These are phyloP conservation scores for Suillus ampliporus DNA, from an alignment of 768 basidiomycete species.

Conservation along the genomic window DNA sequence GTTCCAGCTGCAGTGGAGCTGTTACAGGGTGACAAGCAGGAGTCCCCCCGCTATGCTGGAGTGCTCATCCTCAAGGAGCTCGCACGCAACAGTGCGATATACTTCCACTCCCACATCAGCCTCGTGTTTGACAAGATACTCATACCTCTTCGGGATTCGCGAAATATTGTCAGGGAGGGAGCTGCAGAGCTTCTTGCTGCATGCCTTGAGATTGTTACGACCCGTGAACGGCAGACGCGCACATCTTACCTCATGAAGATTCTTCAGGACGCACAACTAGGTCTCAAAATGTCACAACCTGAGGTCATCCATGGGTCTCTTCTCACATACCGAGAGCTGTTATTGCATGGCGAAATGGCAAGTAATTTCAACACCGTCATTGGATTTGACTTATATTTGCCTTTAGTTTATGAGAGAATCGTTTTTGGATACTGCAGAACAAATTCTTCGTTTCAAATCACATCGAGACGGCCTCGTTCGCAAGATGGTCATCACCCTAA, in stretches of 20 bases:
- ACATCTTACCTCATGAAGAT: constrained; percentile 78
- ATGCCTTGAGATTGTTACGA: constrained; percentile 86
- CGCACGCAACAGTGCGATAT: constrained; percentile 83
- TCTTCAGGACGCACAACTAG: constrained; percentile 85
- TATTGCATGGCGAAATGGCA: constrained; percentile 95
- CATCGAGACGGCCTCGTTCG: constrained; percentile 88
- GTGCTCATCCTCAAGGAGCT: constrained; percentile 94
- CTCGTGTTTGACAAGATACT: constrained; percentile 94
- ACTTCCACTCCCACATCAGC: constrained; percentile 88
- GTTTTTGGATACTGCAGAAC: constrained; percentile 87
- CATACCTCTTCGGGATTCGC: constrained; percentile 84
- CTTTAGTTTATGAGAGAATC: constrained; percentile 85
- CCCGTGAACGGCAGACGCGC: constrained; percentile 69
- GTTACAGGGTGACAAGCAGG: constrained; percentile 74
- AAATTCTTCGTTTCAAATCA: constrained; percentile 86
- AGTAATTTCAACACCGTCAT: constrained; percentile 32
- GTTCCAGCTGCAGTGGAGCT: constrained; percentile 84
- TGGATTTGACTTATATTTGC: constrained; percentile 7
- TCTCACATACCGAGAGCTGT: constrained; percentile 87
- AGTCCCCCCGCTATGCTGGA: constrained; percentile 89
- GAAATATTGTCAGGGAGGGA: constrained; percentile 90
- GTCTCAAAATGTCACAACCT: constrained; percentile 78
- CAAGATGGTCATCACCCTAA: constrained; percentile 94
- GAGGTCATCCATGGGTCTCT: constrained; percentile 94
- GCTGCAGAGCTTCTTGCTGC: constrained; percentile 93